Conservation (phyloP, 306 rosid genomes). For the Gleditsia sinensis region DNA sequence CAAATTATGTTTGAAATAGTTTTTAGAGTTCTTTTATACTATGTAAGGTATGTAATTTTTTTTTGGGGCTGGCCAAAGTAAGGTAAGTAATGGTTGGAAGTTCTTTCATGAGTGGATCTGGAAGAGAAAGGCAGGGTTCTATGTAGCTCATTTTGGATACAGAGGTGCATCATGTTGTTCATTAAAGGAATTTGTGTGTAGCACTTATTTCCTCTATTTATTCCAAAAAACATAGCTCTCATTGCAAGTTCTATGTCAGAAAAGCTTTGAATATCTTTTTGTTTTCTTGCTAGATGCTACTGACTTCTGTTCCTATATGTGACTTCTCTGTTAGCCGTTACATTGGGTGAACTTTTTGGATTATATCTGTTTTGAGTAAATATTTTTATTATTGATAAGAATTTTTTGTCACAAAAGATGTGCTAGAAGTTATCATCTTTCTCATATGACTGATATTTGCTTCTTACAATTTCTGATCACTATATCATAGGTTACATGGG, state of each 20-base stretch:
- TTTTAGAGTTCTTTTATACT: neutral
- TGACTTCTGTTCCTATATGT: too few relatives aligned
- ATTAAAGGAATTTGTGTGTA: too few relatives aligned
- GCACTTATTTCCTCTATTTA: too few relatives aligned
- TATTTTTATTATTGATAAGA: neutral
- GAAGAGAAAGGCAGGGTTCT: neutral
- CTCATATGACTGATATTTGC: neutral
- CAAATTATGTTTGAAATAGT: neutral
- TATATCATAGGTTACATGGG: conserved; percentile 62
- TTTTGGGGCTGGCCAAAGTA: too few relatives aligned
- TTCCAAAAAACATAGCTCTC: too few relatives aligned
- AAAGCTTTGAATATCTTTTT: too few relatives aligned
- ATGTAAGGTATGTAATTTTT: neutral
- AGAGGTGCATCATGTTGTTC: too few relatives aligned
- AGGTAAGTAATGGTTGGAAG: neutral
- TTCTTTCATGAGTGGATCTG: neutral
- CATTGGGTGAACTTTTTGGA: neutral
- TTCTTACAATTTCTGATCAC: conserved; percentile 16
- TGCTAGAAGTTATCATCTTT: neutral
- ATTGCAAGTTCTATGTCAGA: too few relatives aligned
- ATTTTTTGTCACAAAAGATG: conserved; percentile 2
- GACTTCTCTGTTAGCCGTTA: neutral
- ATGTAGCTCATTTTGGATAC: too few relatives aligned
- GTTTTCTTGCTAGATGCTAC: too few relatives aligned
- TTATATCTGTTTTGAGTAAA: neutral